A percentile compares a stretch with the other conserved stretches of the same genome.
Conservation (phyloP, 176 grass and related monocot species). For the Stipa capillata region DNA sequence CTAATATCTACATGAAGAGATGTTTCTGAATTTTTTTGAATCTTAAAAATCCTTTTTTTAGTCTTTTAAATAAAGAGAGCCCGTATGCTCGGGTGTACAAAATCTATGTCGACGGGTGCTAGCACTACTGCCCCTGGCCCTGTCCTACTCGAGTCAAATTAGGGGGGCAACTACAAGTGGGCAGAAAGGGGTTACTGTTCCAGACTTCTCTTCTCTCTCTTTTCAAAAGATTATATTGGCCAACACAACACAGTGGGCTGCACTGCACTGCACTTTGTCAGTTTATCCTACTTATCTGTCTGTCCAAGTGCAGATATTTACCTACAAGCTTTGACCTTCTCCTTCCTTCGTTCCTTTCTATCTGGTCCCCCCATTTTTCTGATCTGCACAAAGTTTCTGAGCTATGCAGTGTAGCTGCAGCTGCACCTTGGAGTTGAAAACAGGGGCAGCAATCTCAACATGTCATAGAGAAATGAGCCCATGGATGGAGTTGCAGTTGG, state of each 20-base stretch:
- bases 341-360: background rate
- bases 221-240: background rate
- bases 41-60: too few species aligned
- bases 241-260: background rate
- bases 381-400: background rate
- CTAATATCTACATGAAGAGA: too few species aligned
- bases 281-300: slow-evolving; percentile 31
- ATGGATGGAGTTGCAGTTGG: background rate
- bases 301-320: slow-evolving; percentile 1
- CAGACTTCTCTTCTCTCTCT: background rate
- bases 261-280: background rate
- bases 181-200: slow-evolving; percentile 20
- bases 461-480: slow-evolving; percentile 10
- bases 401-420: background rate
- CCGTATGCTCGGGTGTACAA: too few species aligned
- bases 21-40: too few species aligned
- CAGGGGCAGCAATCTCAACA: background rate
- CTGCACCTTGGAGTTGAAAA: background rate
- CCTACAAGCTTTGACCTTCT: slow-evolving; percentile 12
- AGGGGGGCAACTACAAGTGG: background rate
- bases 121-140: too few species aligned
- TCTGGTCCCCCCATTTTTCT: slow-evolving; percentile 13
- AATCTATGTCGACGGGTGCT: too few species aligned
- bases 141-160: background rate
- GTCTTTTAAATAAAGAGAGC: too few species aligned